Conservation (phyloP, 306 rosid genomes). For the Quillaja saponaria region DNA sequence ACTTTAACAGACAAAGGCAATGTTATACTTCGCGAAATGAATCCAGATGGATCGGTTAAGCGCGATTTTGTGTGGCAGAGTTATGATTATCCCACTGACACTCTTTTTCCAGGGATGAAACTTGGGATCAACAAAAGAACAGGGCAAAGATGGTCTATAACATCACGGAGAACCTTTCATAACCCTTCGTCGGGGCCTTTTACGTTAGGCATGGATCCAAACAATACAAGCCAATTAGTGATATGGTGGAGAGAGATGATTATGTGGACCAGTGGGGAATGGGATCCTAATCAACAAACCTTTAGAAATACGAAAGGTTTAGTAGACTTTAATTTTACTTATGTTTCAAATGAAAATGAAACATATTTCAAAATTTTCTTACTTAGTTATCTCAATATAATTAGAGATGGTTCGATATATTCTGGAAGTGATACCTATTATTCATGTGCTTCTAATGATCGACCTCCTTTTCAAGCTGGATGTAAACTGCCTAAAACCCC, state of each 20-base stretch:
- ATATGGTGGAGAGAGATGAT: not conserved
- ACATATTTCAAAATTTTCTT: not conserved
- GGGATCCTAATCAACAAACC: not conserved
- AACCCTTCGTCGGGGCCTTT: conserved; percentile 21
- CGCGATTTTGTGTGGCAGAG: no score
- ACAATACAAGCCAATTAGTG: not conserved
- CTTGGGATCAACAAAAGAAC: no score
- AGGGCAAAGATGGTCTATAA: not conserved
- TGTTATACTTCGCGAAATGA: conserved; percentile 25
- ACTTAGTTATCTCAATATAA: not conserved
- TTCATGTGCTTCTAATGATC: not conserved
- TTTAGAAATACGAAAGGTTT: no score
- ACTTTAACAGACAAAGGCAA: conserved; percentile 27
- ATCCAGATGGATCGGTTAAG: conserved; percentile 10
- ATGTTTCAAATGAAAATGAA: not conserved
- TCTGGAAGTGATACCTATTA: not conserved
- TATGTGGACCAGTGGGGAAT: not conserved
- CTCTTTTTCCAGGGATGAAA: no score
- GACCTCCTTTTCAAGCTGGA: not conserved
- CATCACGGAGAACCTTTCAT: conserved; percentile 11
- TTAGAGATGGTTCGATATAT: no score
- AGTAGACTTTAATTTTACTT: no score
- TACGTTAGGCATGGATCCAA: not conserved
- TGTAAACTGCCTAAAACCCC: not conserved
- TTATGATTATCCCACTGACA: no score